Conservation (phyloP, 2,329 filamentous ascomycete species). For the Teratosphaeria pseudoeucalypti region DNA sequence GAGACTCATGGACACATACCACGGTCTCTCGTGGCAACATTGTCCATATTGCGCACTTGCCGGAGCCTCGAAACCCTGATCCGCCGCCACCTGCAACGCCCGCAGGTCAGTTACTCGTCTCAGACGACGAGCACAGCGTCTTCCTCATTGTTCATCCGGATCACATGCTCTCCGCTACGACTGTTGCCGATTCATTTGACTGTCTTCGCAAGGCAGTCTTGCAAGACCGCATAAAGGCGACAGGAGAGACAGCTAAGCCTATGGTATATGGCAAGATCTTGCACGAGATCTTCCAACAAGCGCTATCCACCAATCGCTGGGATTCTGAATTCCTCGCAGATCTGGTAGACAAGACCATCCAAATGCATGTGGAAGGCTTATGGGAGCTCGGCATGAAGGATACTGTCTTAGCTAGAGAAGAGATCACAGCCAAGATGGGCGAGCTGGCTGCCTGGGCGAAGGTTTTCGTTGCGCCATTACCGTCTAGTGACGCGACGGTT, state of each 20-base stretch:
- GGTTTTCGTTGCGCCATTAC: constrained; percentile 62
- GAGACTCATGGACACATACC: constrained; percentile 80
- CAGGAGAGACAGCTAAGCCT: constrained; percentile 65
- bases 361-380: constrained; percentile 74
- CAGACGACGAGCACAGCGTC: constrained; percentile 54
- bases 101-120: constrained; percentile 62
- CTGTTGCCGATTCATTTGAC: constrained; percentile 90
- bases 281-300: constrained; percentile 91
- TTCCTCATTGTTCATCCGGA: constrained; percentile 91
- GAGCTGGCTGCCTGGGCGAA: constrained; percentile 76
- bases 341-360: constrained; percentile 59
- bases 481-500: constrained; percentile 62
- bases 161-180: constrained; percentile 87
- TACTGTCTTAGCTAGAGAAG: constrained; percentile 60
- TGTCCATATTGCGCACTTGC: constrained; percentile 57
- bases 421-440: constrained; percentile 72
- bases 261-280: constrained; percentile 88
- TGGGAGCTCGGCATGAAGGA: constrained; percentile 70
- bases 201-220: constrained; percentile 85
- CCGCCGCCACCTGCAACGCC: not conserved
- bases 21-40: constrained; percentile 63
- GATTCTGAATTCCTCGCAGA: constrained; percentile 54
- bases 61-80: constrained; percentile 57
- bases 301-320: constrained; percentile 75
- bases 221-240: constrained; percentile 89